These are phyloP conservation scores for Plasmodium blacklocki DNA, from an alignment of 169 alveolate species.

Conservation along the genomic window DNA sequence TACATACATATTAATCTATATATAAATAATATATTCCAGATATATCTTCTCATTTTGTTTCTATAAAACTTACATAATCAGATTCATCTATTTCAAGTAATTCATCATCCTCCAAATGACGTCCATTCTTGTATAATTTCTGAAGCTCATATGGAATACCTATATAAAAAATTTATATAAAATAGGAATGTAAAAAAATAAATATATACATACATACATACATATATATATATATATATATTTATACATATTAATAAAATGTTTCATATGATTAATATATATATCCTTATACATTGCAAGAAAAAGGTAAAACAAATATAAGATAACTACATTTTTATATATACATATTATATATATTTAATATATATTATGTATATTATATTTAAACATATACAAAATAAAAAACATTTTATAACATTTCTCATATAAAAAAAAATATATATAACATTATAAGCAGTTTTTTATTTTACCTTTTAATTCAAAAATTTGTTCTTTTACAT, in stretches of 20 bases:
- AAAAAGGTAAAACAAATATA: too few relatives aligned
- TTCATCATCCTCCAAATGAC: conserved; percentile 70
- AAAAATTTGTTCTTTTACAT: conserved; percentile 64
- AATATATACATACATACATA: too few relatives aligned
- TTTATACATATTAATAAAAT: too few relatives aligned
- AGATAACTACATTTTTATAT: too few relatives aligned
- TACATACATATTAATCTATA: background rate
- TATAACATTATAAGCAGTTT: background rate
- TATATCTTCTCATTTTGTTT: background rate
- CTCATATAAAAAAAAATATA: background rate
- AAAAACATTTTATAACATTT: background rate
- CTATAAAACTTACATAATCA: conserved; percentile 60
- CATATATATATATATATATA: too few relatives aligned
- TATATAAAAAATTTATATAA: background rate
- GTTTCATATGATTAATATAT: too few relatives aligned
- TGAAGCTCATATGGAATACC: conserved; percentile 74
- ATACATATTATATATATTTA: too few relatives aligned
- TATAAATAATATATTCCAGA: background rate
- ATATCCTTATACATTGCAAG: too few relatives aligned
- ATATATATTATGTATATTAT: background rate
- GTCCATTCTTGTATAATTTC: conserved; percentile 65
- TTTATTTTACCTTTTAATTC: conserved; percentile 57
- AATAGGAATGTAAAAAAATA: too few relatives aligned
- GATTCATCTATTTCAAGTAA: conserved; percentile 31
- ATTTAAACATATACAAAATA: background rate